phyloP scores from a whole-genome alignment of 1,139 yeast genomes.

The Suhomyces kunorum region DNA sequence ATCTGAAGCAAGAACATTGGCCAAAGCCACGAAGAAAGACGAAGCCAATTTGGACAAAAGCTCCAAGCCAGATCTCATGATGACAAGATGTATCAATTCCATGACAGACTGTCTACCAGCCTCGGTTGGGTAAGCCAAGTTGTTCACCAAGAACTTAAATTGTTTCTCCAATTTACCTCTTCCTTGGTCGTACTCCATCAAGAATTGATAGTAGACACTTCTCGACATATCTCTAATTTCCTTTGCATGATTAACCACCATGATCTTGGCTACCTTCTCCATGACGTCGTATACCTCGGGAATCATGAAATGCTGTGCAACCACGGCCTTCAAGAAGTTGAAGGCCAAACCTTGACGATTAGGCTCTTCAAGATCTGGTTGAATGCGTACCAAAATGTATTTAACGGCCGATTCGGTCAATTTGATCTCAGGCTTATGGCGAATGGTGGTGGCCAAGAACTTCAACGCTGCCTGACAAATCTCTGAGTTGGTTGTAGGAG shows the following conservation, averaged over 20 bases:
- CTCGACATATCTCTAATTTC: constrained; percentile 87
- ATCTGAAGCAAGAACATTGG: constrained; percentile 78
- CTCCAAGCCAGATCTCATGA: constrained; percentile 65
- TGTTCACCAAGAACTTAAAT: constrained; percentile 78
- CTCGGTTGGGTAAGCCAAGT: constrained; percentile 81
- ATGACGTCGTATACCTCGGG: constrained; percentile 91
- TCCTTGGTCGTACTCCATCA: constrained; percentile 95
- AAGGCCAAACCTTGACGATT: constrained; percentile 87
- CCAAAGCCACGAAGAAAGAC: constrained; percentile 80
- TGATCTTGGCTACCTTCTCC: constrained; percentile 77
- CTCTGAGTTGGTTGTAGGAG: constrained; percentile 77
- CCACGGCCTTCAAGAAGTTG: constrained; percentile 73
- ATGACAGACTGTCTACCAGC: constrained; percentile 88
- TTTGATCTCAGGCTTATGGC: constrained; percentile 65
- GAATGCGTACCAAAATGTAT: constrained; percentile 71
- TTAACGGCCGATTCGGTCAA: constrained; percentile 74
- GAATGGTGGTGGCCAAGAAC: constrained; percentile 69
- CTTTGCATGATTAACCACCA: constrained; percentile 86
- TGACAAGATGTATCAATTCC: constrained; percentile 76
- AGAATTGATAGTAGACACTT: constrained; percentile 77
- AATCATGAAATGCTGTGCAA: constrained; percentile 69
- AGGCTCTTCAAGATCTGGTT: constrained; percentile 91
- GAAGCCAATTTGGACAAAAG: constrained; percentile 63
- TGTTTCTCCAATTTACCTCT: constrained; percentile 82
- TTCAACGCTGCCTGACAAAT: constrained; percentile 81